phyloP scores from a whole-genome alignment of 805 yeast genomes.

The Isabelozyma heimii region DNA sequence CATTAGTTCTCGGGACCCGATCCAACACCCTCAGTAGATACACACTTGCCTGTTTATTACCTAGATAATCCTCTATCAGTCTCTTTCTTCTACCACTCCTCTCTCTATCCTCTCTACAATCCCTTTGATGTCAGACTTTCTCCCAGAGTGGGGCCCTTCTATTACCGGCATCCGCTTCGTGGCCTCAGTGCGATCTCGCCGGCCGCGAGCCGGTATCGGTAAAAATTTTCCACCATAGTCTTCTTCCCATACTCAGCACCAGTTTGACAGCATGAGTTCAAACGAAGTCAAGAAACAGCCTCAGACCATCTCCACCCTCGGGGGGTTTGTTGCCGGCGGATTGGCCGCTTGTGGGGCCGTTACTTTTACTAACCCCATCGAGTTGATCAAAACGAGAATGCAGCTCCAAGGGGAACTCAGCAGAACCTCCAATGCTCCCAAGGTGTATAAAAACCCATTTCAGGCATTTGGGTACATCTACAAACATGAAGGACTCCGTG shows the following conservation, averaged over 20 bases:
- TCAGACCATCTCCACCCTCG: conserved; percentile 61
- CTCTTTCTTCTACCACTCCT: too few species aligned
- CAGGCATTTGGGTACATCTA: conserved; percentile 77
- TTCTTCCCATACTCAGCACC: not conserved
- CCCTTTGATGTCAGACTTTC: too few species aligned
- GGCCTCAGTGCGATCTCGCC: too few species aligned
- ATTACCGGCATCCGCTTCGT: too few species aligned
- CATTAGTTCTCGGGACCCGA: too few species aligned
- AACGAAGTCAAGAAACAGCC: conserved; percentile 32
- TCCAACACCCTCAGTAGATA: too few species aligned
- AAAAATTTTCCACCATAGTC: not conserved
- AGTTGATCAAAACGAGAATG: conserved; percentile 91
- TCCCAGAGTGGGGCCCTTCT: too few species aligned
- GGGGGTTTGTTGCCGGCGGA: conserved; percentile 89
- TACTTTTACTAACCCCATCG: conserved; percentile 94
- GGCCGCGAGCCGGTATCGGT: not conserved
- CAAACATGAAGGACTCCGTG: conserved; percentile 80
- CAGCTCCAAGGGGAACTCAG: conserved; percentile 92
- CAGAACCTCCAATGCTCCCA: conserved; percentile 48
- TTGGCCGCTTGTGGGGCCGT: conserved; percentile 97
- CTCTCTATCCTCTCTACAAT: too few species aligned
- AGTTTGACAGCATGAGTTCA: not conserved
- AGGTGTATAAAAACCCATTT: conserved; percentile 71
- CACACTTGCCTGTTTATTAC: too few species aligned
- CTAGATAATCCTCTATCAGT: too few species aligned